Percentiles rank a stretch among this genome's conserved stretches.
These are phyloP conservation scores for Apiotrichum gamsii DNA, from an alignment of 1,284 basidiomycete genomes.

Conservation along the genomic window DNA sequence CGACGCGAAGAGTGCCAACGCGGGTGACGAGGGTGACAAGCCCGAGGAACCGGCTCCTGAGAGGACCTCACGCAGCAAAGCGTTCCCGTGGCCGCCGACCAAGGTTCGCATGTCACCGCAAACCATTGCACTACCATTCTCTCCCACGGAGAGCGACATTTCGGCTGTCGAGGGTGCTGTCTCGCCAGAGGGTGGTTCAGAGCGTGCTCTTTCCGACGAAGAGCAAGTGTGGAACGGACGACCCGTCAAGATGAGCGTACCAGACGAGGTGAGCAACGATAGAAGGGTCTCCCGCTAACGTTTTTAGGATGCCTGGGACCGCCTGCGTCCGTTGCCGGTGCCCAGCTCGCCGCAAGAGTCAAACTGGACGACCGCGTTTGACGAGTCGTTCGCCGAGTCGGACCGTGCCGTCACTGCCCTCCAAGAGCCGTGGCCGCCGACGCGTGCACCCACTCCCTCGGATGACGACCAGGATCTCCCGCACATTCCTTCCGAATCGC, in stretches of 20 bases:
- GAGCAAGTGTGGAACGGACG: conserved; percentile 5
- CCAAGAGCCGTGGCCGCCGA: conserved; percentile 6
- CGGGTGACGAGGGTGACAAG: not conserved
- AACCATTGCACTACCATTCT: conserved; percentile 11
- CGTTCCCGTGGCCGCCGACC: conserved; percentile 13
- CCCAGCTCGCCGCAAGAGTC: conserved; percentile 1
- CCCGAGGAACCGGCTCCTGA: not conserved
- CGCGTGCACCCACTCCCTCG: conserved; percentile 3
- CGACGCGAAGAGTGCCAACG: not conserved
- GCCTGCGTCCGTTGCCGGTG: not conserved
- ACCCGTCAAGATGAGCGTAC: conserved; percentile 4
- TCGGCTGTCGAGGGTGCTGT: conserved; percentile 3
- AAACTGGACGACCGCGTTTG: conserved; percentile 5
- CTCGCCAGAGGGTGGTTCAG: not conserved
- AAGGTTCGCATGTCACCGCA: conserved; percentile 1
- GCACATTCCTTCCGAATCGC: no score
- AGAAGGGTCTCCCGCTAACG: no score
- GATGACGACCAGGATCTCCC: not conserved
- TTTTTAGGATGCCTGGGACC: not conserved
- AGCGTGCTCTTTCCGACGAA: not conserved
- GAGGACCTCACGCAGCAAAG: conserved; percentile 5
- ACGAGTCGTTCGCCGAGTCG: conserved; percentile 1
- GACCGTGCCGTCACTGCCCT: conserved; percentile 3
- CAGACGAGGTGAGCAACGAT: not conserved
- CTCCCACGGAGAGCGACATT: conserved; percentile 7